Conservation (phyloP, 371 early-diverging fungal genomes). For the Mortierella sp. region DNA sequence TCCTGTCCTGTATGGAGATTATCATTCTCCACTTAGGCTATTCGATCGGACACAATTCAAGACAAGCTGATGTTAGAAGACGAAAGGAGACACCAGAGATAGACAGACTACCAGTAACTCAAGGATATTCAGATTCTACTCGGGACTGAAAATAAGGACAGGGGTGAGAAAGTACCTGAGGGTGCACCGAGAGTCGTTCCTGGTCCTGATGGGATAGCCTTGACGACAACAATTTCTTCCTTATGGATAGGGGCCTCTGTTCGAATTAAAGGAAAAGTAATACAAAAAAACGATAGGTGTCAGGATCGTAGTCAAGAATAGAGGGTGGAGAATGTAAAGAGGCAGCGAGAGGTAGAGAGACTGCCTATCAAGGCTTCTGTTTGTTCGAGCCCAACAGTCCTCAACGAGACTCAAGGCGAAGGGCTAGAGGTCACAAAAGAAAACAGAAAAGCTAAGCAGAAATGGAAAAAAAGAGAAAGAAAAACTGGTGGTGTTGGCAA, state of each 20-base stretch:
- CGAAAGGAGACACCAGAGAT: no score
- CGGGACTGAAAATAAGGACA: background rate
- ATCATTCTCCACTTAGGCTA: background rate
- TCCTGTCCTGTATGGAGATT: background rate
- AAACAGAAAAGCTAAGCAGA: background rate
- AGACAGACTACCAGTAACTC: no score
- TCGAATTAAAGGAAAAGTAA: background rate
- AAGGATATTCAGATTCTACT: background rate
- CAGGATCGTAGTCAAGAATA: no score
- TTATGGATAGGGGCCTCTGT: slow-evolving; percentile 44
- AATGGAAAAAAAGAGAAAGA: background rate
- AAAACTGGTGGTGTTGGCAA: no score
- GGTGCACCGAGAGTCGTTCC: slow-evolving; percentile 52
- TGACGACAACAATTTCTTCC: slow-evolving; percentile 36
- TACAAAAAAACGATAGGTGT: background rate
- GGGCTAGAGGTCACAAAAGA: background rate
- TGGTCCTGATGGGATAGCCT: slow-evolving; percentile 46
- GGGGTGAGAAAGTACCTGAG: slow-evolving; percentile 27
- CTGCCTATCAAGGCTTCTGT: no score
- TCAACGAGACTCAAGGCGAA: no score
- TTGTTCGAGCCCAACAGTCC: no score
- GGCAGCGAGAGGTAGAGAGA: no score
- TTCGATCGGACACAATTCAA: background rate
- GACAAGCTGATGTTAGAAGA: background rate
- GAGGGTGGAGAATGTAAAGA: no score